These are phyloP conservation scores for Quercus mongolica DNA, from an alignment of 306 rosid genomes.

Conservation along the genomic window DNA sequence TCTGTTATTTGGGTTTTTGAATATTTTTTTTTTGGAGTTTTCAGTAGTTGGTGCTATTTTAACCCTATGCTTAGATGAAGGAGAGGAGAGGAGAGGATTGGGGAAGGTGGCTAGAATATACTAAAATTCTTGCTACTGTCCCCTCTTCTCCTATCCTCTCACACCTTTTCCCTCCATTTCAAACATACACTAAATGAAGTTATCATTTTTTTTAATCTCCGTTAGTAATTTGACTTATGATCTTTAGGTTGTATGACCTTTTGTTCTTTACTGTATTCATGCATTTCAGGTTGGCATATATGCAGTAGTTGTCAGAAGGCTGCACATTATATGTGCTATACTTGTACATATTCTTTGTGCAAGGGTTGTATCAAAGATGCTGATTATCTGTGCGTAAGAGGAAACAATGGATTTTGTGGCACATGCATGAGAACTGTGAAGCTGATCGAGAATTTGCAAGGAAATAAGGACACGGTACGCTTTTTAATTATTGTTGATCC, in stretches of 20 bases:
- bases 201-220: not conserved
- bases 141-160: too few species aligned
- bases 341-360: slow-evolving; percentile 89
- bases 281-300: slow-evolving; percentile 93
- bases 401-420: slow-evolving; percentile 84
- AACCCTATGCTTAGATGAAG: too few species aligned
- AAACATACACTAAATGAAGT: not conserved
- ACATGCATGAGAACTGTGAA: slow-evolving; percentile 86
- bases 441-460: slow-evolving; percentile 73
- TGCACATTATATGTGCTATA: slow-evolving; percentile 89
- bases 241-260: slow-evolving; percentile 2
- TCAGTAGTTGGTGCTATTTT: not conserved
- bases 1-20: too few species aligned
- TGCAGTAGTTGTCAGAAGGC: slow-evolving; percentile 81
- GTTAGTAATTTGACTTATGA: not conserved
- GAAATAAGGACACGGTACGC: slow-evolving; percentile 69
- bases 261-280: slow-evolving; percentile 7
- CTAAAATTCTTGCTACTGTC: too few species aligned
- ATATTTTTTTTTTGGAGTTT: slow-evolving; percentile 10
- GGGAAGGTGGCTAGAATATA: too few species aligned
- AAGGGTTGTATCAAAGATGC: slow-evolving; percentile 76
- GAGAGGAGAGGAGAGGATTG: too few species aligned
- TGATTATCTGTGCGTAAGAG: slow-evolving; percentile 80
- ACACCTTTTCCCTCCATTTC: too few species aligned
- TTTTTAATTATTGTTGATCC: not conserved